Evolutionary conservation across 2,329 filamentous ascomycete species (phyloP), one percentile per base, ranked within the genome.

Genomic region (Venturia pyrina): DNA sequence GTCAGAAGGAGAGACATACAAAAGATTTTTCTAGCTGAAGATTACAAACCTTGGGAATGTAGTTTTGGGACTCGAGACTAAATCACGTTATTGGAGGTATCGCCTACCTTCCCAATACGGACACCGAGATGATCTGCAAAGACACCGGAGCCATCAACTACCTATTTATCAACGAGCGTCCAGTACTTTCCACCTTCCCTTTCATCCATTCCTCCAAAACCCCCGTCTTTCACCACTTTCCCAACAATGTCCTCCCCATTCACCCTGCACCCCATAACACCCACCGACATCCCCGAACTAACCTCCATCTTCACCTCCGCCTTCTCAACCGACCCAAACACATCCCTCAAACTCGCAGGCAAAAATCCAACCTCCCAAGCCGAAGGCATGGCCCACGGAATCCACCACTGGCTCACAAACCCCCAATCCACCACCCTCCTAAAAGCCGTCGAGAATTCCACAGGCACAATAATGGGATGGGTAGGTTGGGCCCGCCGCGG

Each of bases 1-100:
- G 78, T 84, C 7, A 73, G 82, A 50, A 76, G 81, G 63, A 73
- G 81, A 37, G 78, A 82, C 66, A 69, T 83, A 65, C 78, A 83
- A 69, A 73, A 75, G 65, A 72, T 82, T 24, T 78, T 83, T 69
- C 71, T 78, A 66, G 69, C 70, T 3, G 74, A 78, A 0, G 75
- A 70, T 2, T 84, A 83, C 69, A 72, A 80, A 68, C 75, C 81
- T 1, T 83, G 80, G 81, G 76, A 50, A 7, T 50, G 46, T 17
- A 50, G 11, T 50, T 50, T 50, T 50, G 19, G 19, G 7, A 19
- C n/a, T 21, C 21, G 21, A 50, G 11, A n/a, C 6, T 8, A 8
- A 40, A 1, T 5, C 11, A 40, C 46, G 7, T 11, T 8, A 3
- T 24, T 24, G 21, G 21, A 50, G 46, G 13, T 50, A 19, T 48